Evolutionary conservation across 108 stramenopile species (phyloP).

Genomic region (Cyclotella atomus): DNA sequence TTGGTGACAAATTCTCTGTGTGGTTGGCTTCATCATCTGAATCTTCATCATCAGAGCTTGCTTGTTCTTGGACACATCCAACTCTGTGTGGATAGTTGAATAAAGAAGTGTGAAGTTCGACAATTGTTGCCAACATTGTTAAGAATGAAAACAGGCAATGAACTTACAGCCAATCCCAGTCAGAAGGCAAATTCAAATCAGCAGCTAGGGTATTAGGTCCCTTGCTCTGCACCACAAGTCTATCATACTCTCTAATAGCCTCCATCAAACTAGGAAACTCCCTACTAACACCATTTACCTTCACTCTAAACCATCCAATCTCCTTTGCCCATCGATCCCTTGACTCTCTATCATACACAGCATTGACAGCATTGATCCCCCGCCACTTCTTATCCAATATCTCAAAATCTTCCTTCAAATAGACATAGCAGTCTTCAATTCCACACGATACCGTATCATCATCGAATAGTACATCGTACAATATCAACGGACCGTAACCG

Average conservation of each 20-base stretch:
- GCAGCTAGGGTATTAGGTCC: not conserved
- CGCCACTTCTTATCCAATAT: conserved; percentile 1
- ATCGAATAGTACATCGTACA: conserved; percentile 8
- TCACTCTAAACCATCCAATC: conserved; percentile 6
- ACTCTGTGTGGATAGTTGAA: not conserved
- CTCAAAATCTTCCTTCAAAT: conserved; percentile 3
- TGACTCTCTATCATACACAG: not conserved
- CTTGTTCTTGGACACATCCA: not conserved
- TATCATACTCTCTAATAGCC: conserved; percentile 18
- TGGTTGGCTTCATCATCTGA: not conserved
- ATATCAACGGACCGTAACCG: not conserved
- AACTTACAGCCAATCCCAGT: conserved; percentile 8
- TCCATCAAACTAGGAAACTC: conserved; percentile 5
- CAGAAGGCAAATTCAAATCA: conserved; percentile 22
- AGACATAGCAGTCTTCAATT: not conserved
- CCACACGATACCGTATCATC: not conserved
- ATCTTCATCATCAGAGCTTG: not conserved
- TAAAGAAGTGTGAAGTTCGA: not conserved
- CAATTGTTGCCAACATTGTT: too few relatives aligned
- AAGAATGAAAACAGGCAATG: too few relatives aligned
- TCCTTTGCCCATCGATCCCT: conserved; percentile 19
- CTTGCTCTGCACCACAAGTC: not conserved
- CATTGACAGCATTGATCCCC: conserved; percentile 2
- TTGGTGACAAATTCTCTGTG: not conserved
- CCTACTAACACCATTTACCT: not conserved